These are phyloP conservation scores for Trichoderma sp. DNA, from an alignment of 2,329 filamentous ascomycete species.

Conservation along the genomic window DNA sequence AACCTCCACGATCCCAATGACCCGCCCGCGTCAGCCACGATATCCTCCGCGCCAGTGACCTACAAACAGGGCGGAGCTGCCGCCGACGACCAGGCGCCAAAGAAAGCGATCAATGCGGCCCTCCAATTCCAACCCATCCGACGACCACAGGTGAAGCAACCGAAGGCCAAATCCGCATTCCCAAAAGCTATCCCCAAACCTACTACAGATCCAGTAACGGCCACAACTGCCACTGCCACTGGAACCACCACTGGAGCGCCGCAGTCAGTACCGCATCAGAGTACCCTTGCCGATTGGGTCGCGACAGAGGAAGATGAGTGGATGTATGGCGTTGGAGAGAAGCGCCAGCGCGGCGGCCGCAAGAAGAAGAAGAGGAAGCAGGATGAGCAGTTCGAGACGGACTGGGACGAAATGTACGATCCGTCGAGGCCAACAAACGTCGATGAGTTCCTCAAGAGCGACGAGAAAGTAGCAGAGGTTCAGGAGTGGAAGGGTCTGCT, in stretches of 20 bases:
- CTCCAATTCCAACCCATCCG: constrained; percentile 87
- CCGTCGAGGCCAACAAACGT: constrained; percentile 80
- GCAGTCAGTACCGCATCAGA: constrained; percentile 58
- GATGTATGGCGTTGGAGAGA: constrained; percentile 64
- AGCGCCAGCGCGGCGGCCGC: constrained; percentile 75
- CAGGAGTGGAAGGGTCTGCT: constrained; percentile 84
- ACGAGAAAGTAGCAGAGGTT: constrained; percentile 79
- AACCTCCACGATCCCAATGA: constrained; percentile 71
- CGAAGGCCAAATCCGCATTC: constrained; percentile 64
- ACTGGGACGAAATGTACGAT: constrained; percentile 94
- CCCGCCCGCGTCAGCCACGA: constrained; percentile 60
- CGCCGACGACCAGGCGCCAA: constrained; percentile 53
- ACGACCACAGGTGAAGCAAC: constrained; percentile 66
- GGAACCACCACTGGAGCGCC: constrained; percentile 38
- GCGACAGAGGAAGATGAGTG: constrained; percentile 80
- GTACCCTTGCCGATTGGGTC: constrained; percentile 79
- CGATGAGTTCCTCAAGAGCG: constrained; percentile 81
- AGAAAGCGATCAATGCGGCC: constrained; percentile 64
- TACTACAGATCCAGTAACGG: constrained; percentile 42
- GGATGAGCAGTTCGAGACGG: constrained; percentile 62
- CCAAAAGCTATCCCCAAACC: constrained; percentile 47
- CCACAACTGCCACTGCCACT: constrained; percentile 38
- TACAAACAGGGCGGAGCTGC: constrained; percentile 62
- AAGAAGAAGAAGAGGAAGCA: constrained; percentile 74
- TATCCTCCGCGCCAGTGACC: constrained; percentile 74